Evolutionary conservation across 305 asterid genomes (phyloP), one percentile per base, ranked within the genome.

Genomic region (Ruellia speciosa): DNA sequence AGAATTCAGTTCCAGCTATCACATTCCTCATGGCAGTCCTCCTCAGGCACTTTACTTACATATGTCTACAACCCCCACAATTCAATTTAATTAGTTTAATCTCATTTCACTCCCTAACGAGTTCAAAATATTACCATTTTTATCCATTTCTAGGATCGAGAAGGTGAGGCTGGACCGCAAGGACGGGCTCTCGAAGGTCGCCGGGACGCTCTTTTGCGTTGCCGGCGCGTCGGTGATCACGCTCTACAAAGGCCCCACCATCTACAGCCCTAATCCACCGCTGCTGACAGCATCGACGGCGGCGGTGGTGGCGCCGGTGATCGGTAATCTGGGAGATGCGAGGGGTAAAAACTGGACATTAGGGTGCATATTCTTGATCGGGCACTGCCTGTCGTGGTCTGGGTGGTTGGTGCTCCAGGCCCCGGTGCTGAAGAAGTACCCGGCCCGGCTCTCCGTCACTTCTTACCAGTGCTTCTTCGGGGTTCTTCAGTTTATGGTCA

Each of bases 181-280:
- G 75, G 99, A 93, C 62, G 99, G 99, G 13, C 81, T 93, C 69
- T 75, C 97, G 15, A 93, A 93, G 77, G 75, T 89, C 55, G 75
- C 73, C 5, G 97, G 99, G 13, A 83, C 97, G 9, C 47, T 86
- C 0, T 74, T 93, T 51, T 93, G 99, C 59, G 97, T 93, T 7
- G 95, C 90, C 39, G 99, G 99, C 6, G 99, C 99, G 7, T 84
- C 97, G 0, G 97, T 93, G 45, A 93, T 93, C 74, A 93, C 99
- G 0, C 80, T 93, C 14, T 93, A 79, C 88, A 81, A 81, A 51
- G 99, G 99, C 6, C 99, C 97, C 34, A 76, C 92, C 34, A 93
- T 93, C 62, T 93, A 93, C 87, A 81, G 87, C 71, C 99, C 99
- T 3, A 16, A 81, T 34, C 73, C 83, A 15, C 49, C 81, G 14